These are phyloP conservation scores for Filosporella fistucella DNA, from an alignment of 495 filamentous ascomycete genomes.

Conservation along the genomic window DNA sequence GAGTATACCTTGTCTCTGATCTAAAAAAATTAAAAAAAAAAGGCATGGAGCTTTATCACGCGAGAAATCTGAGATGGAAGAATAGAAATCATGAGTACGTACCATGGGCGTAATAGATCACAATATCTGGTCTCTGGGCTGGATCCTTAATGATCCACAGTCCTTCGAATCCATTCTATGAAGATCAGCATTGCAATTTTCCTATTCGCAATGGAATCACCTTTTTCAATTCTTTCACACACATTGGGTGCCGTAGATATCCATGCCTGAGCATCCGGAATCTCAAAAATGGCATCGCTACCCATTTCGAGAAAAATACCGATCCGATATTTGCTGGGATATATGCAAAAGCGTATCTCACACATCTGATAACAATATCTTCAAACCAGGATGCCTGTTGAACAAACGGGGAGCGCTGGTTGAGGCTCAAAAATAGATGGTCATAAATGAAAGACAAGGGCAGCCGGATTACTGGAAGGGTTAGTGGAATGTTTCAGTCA, in stretches of 20 bases:
- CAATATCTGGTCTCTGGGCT: slow-evolving; percentile 53
- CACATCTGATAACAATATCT: slow-evolving; percentile 67
- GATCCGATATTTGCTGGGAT: slow-evolving; percentile 61
- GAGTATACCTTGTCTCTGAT: no score
- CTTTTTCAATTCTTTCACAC: slow-evolving; percentile 54
- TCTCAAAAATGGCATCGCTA: slow-evolving; percentile 64
- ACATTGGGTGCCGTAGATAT: slow-evolving; percentile 49
- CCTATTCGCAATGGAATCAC: slow-evolving; percentile 26
- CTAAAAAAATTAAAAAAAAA: not conserved
- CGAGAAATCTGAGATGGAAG: not conserved
- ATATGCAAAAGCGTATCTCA: slow-evolving; percentile 69
- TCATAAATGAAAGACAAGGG: slow-evolving; percentile 54
- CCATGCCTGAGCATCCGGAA: slow-evolving; percentile 73
- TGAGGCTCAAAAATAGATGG: slow-evolving; percentile 42
- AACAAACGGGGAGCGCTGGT: slow-evolving; percentile 54
- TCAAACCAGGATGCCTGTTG: slow-evolving; percentile 63
- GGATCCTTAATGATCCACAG: slow-evolving; percentile 56
- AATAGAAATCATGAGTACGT: slow-evolving; percentile 19
- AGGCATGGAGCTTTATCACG: not conserved
- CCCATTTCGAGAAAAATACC: slow-evolving; percentile 70
- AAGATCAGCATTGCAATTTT: not conserved
- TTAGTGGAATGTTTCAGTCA: slow-evolving; percentile 5
- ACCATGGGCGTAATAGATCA: slow-evolving; percentile 74
- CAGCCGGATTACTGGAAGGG: slow-evolving; percentile 44
- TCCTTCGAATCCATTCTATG: slow-evolving; percentile 43